A percentile compares a stretch with the other conserved stretches of the same genome.
phyloP scores from a whole-genome alignment of 176 grass and related monocot genomes.

The Dactylis glomerata region DNA sequence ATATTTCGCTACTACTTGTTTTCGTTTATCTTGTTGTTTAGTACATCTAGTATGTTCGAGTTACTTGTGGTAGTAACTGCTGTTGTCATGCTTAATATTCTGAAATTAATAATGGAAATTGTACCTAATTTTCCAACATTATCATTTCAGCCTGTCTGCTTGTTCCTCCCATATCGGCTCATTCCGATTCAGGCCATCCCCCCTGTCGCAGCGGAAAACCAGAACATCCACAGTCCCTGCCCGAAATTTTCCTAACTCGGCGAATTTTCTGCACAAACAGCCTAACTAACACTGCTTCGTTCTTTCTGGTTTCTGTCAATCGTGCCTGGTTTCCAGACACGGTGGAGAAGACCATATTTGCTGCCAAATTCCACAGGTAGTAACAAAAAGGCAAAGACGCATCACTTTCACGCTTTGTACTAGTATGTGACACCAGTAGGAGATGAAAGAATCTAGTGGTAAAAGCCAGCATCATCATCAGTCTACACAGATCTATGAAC shows the following conservation, averaged over 20 bases:
- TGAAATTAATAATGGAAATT: too few relatives aligned
- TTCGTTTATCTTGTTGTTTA: too few relatives aligned
- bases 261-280: not conserved
- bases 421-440: not conserved
- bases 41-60: too few relatives aligned
- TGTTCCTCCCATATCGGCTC: not conserved
- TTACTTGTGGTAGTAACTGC: too few relatives aligned
- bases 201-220: not conserved
- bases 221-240: not conserved
- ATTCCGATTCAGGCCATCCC: not conserved
- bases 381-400: not conserved
- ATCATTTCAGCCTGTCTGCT: not conserved
- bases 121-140: too few relatives aligned
- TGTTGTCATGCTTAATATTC: too few relatives aligned
- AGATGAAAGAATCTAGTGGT: slow-evolving; percentile 21
- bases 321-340: not conserved
- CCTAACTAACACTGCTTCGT: not conserved
- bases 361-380: not conserved
- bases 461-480: slow-evolving; percentile 14
- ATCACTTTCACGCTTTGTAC: not conserved
- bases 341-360: too few relatives aligned
- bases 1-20: too few relatives aligned
- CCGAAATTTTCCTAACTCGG: not conserved
- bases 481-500: slow-evolving; percentile 29
- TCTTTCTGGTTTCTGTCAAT: not conserved